phyloP scores from a whole-genome alignment of 208 protist species.

The Trypanosoma scelopori region DNA sequence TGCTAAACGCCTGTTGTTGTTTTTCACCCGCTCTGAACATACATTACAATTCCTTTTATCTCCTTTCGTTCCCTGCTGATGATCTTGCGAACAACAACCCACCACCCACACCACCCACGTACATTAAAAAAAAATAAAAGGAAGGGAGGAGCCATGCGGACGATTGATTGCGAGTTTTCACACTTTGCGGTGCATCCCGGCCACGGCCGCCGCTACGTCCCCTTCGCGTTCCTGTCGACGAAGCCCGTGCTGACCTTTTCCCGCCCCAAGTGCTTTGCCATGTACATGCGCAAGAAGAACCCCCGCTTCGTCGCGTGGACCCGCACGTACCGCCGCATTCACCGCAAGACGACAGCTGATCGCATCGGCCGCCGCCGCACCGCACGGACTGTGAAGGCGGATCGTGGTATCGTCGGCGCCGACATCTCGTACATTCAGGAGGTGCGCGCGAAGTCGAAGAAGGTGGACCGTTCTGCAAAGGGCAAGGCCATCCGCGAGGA shows the following conservation, averaged over 20 bases:
- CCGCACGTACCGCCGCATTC: slow-evolving; percentile 91
- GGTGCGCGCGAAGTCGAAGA: slow-evolving; percentile 65
- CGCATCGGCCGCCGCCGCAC: slow-evolving; percentile 81
- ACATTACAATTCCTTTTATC: no score
- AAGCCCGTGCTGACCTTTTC: slow-evolving; percentile 94
- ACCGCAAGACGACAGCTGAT: slow-evolving; percentile 91
- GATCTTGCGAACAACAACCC: no score
- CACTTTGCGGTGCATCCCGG: slow-evolving; percentile 93
- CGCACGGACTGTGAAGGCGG: slow-evolving; percentile 67
- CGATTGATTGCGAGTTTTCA: slow-evolving; percentile 92
- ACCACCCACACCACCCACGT: no score
- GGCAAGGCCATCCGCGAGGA: slow-evolving; percentile 86
- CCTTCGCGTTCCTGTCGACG: slow-evolving; percentile 92
- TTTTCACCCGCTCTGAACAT: no score
- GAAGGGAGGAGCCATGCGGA: slow-evolving; percentile 62
- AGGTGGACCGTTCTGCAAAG: slow-evolving; percentile 88
- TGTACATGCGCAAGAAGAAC: slow-evolving; percentile 96
- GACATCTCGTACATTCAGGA: slow-evolving; percentile 91
- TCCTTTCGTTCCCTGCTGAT: no score
- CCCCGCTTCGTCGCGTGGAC: slow-evolving; percentile 92
- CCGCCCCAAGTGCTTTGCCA: slow-evolving; percentile 85
- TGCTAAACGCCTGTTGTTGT: no score
- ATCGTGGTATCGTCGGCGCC: slow-evolving; percentile 86
- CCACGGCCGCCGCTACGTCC: slow-evolving; percentile 93
- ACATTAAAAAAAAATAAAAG: no score